These are phyloP conservation scores for Ceratobasidium papillatum DNA, from an alignment of 1,284 basidiomycete species.

Conservation along the genomic window DNA sequence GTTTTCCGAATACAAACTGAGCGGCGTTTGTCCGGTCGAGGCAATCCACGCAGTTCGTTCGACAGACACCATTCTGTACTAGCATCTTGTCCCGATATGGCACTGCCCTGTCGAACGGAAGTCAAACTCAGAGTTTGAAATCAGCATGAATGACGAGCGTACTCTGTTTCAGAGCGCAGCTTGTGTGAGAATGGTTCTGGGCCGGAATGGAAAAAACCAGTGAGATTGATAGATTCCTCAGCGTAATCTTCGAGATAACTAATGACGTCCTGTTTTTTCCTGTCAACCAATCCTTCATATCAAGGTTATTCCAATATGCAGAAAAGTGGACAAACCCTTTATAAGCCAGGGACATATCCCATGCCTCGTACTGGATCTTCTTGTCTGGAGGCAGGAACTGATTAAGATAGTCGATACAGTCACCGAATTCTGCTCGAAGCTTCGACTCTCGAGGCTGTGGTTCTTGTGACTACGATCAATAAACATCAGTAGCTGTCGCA, in stretches of 20 bases:
- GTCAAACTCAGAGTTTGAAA: not conserved
- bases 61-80: constrained; percentile 90
- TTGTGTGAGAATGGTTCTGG: constrained; percentile 77
- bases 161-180: constrained; percentile 56
- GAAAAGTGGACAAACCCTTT: constrained; percentile 70
- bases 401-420: constrained; percentile 93
- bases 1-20: constrained; percentile 97
- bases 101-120: constrained; percentile 45
- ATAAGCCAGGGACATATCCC: constrained; percentile 95
- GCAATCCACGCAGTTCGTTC: constrained; percentile 96
- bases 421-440: constrained; percentile 88
- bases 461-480: constrained; percentile 58
- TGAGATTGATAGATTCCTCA: constrained; percentile 90
- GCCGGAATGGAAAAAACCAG: constrained; percentile 93
- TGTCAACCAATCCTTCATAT: constrained; percentile 50
- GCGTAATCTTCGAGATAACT: constrained; percentile 95
- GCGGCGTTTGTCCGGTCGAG: constrained; percentile 97
- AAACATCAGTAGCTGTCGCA: not conserved
- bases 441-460: constrained; percentile 91
- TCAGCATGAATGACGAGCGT: not conserved
- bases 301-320: not conserved
- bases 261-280: constrained; percentile 95
- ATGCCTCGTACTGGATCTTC: constrained; percentile 91
- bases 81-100: constrained; percentile 74
- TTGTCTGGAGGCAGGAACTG: constrained; percentile 90